These are phyloP conservation scores for Ehretia macrophylla DNA, from an alignment of 257 asterid genomes.

Conservation along the genomic window DNA sequence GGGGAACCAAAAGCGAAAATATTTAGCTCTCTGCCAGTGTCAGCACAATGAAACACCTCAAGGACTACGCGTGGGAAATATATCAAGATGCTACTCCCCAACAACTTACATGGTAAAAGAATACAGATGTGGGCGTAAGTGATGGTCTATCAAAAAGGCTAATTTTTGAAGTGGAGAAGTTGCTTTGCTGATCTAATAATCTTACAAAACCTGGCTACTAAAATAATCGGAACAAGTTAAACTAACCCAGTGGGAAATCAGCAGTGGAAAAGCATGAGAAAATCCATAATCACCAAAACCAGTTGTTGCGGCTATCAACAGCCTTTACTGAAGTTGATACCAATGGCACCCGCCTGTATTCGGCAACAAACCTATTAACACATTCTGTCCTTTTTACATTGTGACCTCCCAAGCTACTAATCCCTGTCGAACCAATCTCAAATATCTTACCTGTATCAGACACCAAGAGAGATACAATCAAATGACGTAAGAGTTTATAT, in stretches of 20 bases:
- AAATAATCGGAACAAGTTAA: not conserved
- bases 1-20: no score
- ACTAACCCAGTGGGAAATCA: not conserved
- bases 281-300: slow-evolving; percentile 65
- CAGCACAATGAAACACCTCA: no score
- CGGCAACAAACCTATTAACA: slow-evolving; percentile 52
- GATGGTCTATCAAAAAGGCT: no score
- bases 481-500: not conserved
- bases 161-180: no score
- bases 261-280: not conserved
- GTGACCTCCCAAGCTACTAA: slow-evolving; percentile 93
- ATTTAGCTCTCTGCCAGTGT: no score
- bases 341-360: slow-evolving; percentile 64
- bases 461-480: slow-evolving; percentile 2
- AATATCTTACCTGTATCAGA: slow-evolving; percentile 53
- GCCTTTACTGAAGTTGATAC: slow-evolving; percentile 72
- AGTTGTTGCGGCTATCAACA: slow-evolving; percentile 54
- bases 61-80: no score
- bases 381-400: slow-evolving; percentile 54
- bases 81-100: no score
- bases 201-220: not conserved
- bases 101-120: no score
- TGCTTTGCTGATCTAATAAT: not conserved
- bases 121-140: no score
- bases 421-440: slow-evolving; percentile 82